Conservation (phyloP, 768 basidiomycete species). For the Mycena vulgaris region DNA sequence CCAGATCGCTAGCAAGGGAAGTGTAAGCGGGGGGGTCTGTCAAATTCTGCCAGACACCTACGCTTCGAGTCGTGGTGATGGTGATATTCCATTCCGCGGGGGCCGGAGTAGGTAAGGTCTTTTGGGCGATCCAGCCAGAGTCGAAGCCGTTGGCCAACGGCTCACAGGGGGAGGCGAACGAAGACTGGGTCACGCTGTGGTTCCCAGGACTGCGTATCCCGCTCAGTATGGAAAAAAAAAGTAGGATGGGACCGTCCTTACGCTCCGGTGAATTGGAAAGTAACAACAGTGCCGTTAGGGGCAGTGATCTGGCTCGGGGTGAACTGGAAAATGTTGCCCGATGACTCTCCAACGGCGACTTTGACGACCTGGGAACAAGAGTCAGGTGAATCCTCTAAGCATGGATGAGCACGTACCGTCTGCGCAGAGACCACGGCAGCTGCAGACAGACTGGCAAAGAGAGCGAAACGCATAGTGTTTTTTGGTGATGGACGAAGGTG, state of each 20-base stretch:
- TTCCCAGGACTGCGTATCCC: constrained; percentile 60
- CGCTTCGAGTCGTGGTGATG: constrained; percentile 63
- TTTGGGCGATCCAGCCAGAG: constrained; percentile 63
- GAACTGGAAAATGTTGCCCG: constrained; percentile 57
- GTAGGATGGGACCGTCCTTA: constrained; percentile 23
- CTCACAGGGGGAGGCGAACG: constrained; percentile 61
- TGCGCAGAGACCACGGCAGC: too few species aligned
- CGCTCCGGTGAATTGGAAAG: constrained; percentile 66
- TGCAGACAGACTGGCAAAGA: too few species aligned
- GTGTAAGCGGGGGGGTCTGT: not conserved
- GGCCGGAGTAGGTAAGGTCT: constrained; percentile 42
- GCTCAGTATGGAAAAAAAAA: not conserved
- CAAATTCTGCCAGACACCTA: constrained; percentile 44
- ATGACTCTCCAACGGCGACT: not conserved
- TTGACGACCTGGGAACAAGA: too few species aligned
- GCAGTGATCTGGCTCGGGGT: constrained; percentile 59
- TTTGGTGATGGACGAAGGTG: too few species aligned
- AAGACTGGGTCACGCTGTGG: constrained; percentile 69
- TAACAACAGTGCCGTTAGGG: constrained; percentile 60
- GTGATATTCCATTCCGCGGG: constrained; percentile 66
- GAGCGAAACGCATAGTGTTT: too few species aligned
- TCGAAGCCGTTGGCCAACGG: constrained; percentile 65
- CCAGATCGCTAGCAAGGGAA: not conserved
- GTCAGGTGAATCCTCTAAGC: too few species aligned
- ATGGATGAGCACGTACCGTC: too few species aligned